phyloP scores from a whole-genome alignment of 352 stramenopile genomes.

The Pythium rishiriense region DNA sequence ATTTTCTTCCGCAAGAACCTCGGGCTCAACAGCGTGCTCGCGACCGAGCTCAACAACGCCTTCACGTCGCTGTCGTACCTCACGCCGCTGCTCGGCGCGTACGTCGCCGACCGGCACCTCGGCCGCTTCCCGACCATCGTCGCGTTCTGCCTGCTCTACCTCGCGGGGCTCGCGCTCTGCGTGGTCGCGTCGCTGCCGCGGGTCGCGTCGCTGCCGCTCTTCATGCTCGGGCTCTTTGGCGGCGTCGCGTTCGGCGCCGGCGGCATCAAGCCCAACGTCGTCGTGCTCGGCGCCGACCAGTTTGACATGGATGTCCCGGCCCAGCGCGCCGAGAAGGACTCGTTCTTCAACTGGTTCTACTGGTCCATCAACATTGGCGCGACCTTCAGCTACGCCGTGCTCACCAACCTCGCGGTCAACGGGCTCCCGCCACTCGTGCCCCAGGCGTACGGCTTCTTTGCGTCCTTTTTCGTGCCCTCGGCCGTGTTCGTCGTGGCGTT shows the following conservation, averaged over 20 bases:
- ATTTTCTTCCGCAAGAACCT: slow-evolving; percentile 91
- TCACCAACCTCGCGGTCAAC: slow-evolving; percentile 91
- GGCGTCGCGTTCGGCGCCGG: slow-evolving; percentile 55
- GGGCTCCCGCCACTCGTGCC: slow-evolving; percentile 82
- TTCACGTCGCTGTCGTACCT: slow-evolving; percentile 88
- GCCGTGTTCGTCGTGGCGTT: slow-evolving; percentile 78
- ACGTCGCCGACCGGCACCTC: slow-evolving; percentile 80
- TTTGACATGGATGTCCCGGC: slow-evolving; percentile 72
- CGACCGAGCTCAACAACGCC: slow-evolving; percentile 81
- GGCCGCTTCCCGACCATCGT: slow-evolving; percentile 74
- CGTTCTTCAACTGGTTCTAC: slow-evolving; percentile 95
- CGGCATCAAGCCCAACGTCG: slow-evolving; percentile 58
- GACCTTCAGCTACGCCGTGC: slow-evolving; percentile 89
- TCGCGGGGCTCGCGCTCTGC: slow-evolving; percentile 66
- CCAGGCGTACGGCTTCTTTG: slow-evolving; percentile 87
- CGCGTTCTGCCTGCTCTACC: slow-evolving; percentile 59
- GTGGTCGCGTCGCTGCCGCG: slow-evolving; percentile 63
- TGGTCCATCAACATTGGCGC: slow-evolving; percentile 92
- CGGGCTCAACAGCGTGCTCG: slow-evolving; percentile 71
- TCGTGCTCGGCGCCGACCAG: slow-evolving; percentile 74
- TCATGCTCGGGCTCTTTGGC: slow-evolving; percentile 84
- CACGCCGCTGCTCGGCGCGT: slow-evolving; percentile 80
- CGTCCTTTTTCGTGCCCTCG: slow-evolving; percentile 86
- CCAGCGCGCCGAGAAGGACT: slow-evolving; percentile 80
- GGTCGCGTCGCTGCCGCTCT: slow-evolving; percentile 62